Percentiles rank a stretch among this genome's conserved stretches.
These are phyloP conservation scores for Rhodocollybia butyracea DNA, from an alignment of 768 basidiomycete genomes.

Conservation along the genomic window DNA sequence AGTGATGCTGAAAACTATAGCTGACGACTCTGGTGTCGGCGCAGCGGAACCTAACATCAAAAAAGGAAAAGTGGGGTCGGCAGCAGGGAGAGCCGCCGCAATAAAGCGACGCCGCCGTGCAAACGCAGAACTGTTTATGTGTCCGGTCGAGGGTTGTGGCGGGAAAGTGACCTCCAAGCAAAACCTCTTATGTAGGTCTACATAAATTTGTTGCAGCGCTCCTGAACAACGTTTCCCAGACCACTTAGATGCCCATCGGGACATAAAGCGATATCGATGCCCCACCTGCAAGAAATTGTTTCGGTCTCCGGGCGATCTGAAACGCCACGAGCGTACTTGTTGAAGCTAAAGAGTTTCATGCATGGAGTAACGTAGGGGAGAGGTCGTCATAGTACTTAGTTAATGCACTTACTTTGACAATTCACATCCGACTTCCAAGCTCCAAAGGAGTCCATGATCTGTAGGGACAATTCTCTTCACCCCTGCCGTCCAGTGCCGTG, in stretches of 20 bases:
- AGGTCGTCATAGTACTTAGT: too few relatives aligned
- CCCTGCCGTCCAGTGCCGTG: too few relatives aligned
- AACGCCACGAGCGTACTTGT: background rate
- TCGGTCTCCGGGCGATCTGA: background rate
- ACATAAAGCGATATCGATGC: background rate
- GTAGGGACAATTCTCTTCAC: too few relatives aligned
- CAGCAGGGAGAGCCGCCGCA: background rate
- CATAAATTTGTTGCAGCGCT: background rate
- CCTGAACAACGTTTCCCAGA: background rate
- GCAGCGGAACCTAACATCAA: too few relatives aligned
- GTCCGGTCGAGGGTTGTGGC: background rate
- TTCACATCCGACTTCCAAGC: too few relatives aligned
- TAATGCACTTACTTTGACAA: too few relatives aligned
- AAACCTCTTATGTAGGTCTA: background rate
- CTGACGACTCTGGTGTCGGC: too few relatives aligned
- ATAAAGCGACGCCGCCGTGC: background rate
- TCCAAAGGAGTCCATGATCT: too few relatives aligned
- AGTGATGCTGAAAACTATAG: too few relatives aligned
- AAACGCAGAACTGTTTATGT: background rate
- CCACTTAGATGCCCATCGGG: background rate
- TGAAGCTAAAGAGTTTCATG: too few relatives aligned
- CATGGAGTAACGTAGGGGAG: too few relatives aligned
- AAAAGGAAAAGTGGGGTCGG: background rate
- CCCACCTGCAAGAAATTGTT: background rate
- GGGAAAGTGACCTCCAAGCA: background rate